Percentiles rank a stretch among this genome's conserved stretches.
Conservation (phyloP, 305 asterid species). For the Fraxinus baroniana region DNA sequence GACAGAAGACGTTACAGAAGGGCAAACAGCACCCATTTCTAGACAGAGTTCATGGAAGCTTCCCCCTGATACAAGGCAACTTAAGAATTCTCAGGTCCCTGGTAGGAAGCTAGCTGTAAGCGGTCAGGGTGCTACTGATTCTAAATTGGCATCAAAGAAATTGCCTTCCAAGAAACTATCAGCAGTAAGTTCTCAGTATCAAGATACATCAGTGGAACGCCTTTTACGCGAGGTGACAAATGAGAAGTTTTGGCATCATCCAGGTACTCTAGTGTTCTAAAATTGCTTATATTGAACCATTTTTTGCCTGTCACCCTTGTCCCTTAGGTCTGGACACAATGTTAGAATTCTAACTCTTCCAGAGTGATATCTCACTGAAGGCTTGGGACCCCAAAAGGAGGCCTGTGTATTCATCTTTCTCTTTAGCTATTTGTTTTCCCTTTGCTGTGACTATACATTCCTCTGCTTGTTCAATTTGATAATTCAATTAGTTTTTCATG, state of each 20-base stretch:
- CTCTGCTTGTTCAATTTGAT: not conserved
- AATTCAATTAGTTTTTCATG: not conserved
- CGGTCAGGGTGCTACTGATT: conserved; percentile 51
- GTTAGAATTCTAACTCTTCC: not conserved
- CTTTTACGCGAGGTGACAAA: conserved; percentile 95
- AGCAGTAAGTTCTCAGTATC: conserved; percentile 53
- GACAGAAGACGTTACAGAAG: too few relatives aligned
- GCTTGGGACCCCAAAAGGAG: not conserved
- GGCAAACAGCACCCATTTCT: conserved; percentile 48
- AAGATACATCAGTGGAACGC: conserved; percentile 95
- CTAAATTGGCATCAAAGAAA: conserved; percentile 60
- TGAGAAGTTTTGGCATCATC: conserved; percentile 93
- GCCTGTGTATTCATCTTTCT: not conserved
- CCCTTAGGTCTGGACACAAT: not conserved
- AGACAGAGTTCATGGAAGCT: conserved; percentile 79
- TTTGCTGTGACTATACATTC: not conserved
- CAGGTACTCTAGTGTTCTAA: conserved; percentile 57
- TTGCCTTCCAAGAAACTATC: conserved; percentile 70
- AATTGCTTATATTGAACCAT: not conserved
- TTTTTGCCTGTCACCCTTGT: conserved; percentile 9
- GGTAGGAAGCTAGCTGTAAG: conserved; percentile 59
- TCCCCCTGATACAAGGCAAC: conserved; percentile 61
- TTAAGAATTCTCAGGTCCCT: conserved; percentile 59
- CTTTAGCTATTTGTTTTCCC: not conserved
- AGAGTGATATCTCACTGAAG: not conserved